phyloP scores from a whole-genome alignment of 1,284 basidiomycete species.

The Fomitopsis pinicola region DNA sequence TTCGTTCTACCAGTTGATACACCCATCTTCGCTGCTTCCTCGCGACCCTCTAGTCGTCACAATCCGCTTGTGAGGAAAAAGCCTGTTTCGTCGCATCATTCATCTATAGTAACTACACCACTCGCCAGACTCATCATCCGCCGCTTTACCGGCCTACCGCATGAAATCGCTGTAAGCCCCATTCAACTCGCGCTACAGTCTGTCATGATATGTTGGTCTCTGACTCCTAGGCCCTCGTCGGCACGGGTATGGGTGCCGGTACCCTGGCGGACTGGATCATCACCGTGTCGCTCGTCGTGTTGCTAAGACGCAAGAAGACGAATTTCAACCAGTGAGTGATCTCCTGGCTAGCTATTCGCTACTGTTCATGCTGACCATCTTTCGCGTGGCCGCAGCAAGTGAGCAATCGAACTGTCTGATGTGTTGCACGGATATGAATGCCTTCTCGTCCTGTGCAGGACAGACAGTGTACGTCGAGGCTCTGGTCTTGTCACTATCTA shows the following conservation, averaged over 20 bases:
- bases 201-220: neutral
- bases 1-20: neutral
- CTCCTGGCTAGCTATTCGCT: neutral
- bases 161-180: neutral
- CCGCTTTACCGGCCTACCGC: neutral
- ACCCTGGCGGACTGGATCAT: slow-evolving; percentile 1
- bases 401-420: neutral
- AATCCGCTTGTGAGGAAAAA: neutral
- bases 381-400: neutral
- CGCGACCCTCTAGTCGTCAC: neutral
- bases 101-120: neutral
- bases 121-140: neutral
- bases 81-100: neutral
- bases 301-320: neutral
- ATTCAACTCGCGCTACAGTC: too few species aligned
- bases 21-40: neutral
- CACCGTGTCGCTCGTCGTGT: neutral
- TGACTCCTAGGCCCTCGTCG: neutral
- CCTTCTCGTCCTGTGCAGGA: neutral
- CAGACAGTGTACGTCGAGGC: slow-evolving; percentile 7
- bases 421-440: neutral
- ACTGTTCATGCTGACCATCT: neutral
- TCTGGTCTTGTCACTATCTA: neutral
- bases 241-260: neutral
- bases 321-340: neutral